Percentiles rank a stretch among this genome's conserved stretches.
phyloP scores from a whole-genome alignment of 345 rosid species.

The Hibiscus syriacus region DNA sequence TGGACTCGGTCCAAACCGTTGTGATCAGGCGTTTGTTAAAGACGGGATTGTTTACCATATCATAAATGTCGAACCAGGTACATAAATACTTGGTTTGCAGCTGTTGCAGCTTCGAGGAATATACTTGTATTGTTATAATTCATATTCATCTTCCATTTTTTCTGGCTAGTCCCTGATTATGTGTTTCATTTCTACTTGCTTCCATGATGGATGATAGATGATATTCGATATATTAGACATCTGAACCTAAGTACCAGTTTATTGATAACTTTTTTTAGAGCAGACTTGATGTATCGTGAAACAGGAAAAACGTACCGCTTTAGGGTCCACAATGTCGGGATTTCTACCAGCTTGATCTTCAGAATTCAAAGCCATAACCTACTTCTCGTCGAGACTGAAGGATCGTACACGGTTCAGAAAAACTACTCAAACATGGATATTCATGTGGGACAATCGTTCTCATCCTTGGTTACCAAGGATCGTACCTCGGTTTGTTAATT shows the following conservation, averaged over 20 bases:
- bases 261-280: too few relatives aligned
- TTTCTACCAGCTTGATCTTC: conserved; percentile 81
- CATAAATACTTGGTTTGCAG: not conserved
- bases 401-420: conserved; percentile 84
- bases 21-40: conserved; percentile 39
- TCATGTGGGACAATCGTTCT: conserved; percentile 92
- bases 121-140: not conserved
- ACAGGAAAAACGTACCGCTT: conserved; percentile 50
- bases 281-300: not conserved
- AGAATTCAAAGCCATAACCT: conserved; percentile 84
- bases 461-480: conserved; percentile 87
- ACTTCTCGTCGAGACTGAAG: conserved; percentile 90
- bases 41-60: conserved; percentile 50
- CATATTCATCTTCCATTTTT: not conserved
- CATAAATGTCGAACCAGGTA: conserved; percentile 78
- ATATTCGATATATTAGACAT: too few relatives aligned
- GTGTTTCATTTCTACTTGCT: too few relatives aligned
- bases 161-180: too few relatives aligned
- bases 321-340: conserved; percentile 57
- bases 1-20: conserved; percentile 76
- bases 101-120: not conserved
- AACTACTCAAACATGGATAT: conserved; percentile 76
- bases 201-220: too few relatives aligned
- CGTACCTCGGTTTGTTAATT: conserved; percentile 62
- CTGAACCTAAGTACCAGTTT: too few relatives aligned